Percentiles rank a stretch among this genome's conserved stretches.
Conservation (phyloP, 805 yeast species). For the Candida chauliodis region DNA sequence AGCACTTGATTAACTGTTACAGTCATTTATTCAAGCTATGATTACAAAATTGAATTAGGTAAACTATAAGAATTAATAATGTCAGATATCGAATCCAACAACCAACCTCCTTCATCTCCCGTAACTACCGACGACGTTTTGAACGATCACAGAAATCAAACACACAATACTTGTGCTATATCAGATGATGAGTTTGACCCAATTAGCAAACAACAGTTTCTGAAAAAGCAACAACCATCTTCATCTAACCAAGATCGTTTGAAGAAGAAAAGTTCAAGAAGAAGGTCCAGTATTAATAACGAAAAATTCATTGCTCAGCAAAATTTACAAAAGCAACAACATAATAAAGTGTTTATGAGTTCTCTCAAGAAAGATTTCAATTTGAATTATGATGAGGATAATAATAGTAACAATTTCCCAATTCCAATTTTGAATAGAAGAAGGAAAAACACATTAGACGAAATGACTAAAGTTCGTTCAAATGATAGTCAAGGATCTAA, state of each 20-base stretch:
- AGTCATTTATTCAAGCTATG: constrained; percentile 2
- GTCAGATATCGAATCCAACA: constrained; percentile 40
- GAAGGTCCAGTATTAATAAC: constrained; percentile 6
- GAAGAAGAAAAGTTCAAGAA: constrained; percentile 4
- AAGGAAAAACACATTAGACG: constrained; percentile 30
- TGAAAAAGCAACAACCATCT: constrained; percentile 7
- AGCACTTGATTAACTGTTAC: background rate
- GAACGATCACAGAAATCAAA: constrained; percentile 39
- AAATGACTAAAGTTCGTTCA: constrained; percentile 24
- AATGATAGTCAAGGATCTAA: constrained; percentile 17
- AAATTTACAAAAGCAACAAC: constrained; percentile 5
- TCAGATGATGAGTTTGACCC: constrained; percentile 14
- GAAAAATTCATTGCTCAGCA: constrained; percentile 4
- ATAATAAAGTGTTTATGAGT: constrained; percentile 11
- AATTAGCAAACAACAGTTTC: constrained; percentile 1
- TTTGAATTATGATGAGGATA: constrained; percentile 17
- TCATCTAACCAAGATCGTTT: background rate
- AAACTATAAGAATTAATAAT: constrained; percentile 13
- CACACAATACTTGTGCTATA: constrained; percentile 12
- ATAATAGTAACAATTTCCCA: constrained; percentile 7
- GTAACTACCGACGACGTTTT: constrained; percentile 27
- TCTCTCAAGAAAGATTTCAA: constrained; percentile 18
- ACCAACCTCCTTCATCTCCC: constrained; percentile 18
- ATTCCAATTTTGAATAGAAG: constrained; percentile 16
- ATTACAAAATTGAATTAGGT: background rate